These are phyloP conservation scores for Phalaenopsis equestris DNA, from an alignment of 106 monocot genomes.

Conservation along the genomic window DNA sequence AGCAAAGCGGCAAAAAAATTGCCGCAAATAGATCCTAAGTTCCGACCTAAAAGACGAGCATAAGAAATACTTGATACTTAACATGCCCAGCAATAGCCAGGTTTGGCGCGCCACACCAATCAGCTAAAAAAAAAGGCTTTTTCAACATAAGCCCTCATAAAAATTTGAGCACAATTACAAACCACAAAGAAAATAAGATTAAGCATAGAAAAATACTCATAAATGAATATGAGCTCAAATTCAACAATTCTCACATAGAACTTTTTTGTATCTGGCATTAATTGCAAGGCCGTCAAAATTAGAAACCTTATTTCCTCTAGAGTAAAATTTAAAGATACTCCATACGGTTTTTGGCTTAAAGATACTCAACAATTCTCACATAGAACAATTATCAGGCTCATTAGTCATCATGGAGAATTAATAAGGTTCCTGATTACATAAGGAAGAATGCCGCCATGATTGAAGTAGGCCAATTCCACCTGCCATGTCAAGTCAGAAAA, in stretches of 20 bases:
- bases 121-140: no score
- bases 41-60: no score
- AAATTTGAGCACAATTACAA: not conserved
- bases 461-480: constrained; percentile 24
- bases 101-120: no score
- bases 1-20: no score
- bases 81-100: no score
- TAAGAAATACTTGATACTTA: no score
- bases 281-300: not conserved
- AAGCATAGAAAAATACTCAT: not conserved
- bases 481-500: not conserved
- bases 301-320: not conserved
- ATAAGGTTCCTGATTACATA: constrained; percentile 21
- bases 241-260: not conserved
- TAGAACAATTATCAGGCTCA: not conserved
- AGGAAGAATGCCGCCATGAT: constrained; percentile 23
- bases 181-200: not conserved
- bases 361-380: no score
- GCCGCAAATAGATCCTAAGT: no score
- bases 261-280: not conserved
- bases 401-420: constrained; percentile 7
- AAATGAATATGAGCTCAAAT: not conserved
- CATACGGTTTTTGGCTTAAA: not conserved
- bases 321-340: not conserved
- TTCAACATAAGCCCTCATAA: no score